Conservation (phyloP, 163 green algal genomes). For the Chlorella variabilis region DNA sequence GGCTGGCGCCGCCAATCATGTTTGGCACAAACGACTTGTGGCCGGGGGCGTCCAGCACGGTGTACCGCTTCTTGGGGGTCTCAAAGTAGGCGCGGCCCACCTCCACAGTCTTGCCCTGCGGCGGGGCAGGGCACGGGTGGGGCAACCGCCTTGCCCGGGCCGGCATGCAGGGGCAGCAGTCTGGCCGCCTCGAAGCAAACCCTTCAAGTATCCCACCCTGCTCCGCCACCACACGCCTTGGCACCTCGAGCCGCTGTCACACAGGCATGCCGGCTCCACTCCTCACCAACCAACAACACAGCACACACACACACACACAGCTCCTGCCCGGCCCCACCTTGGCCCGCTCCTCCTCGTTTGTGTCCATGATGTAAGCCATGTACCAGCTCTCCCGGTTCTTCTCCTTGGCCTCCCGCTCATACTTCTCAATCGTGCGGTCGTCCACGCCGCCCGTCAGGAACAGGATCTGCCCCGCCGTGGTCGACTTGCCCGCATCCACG, state of each 20-base stretch:
- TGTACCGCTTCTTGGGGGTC: slow-evolving; percentile 97
- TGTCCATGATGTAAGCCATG: slow-evolving; percentile 99
- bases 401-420: slow-evolving; percentile 99
- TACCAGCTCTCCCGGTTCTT: slow-evolving; percentile 99
- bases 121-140: not conserved
- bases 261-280: not conserved
- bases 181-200: not conserved
- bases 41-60: slow-evolving; percentile 96
- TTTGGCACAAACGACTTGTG: slow-evolving; percentile 99
- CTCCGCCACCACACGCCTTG: too few species aligned
- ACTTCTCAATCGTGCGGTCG: slow-evolving; percentile 99
- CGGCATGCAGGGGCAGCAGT: not conserved
- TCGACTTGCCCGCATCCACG: slow-evolving; percentile 99
- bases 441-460: slow-evolving; percentile 96
- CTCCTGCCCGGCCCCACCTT: slow-evolving; percentile 87
- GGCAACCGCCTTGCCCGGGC: too few species aligned
- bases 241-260: too few species aligned
- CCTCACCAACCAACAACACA: not conserved
- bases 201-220: too few species aligned
- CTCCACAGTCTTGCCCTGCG: slow-evolving; percentile 87
- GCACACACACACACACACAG: not conserved
- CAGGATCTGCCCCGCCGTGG: slow-evolving; percentile 97
- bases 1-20: slow-evolving; percentile 95
- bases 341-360: slow-evolving; percentile 98
- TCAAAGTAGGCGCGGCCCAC: slow-evolving; percentile 96